A percentile compares a stretch with the other conserved stretches of the same genome.
Conservation (phyloP, 352 stramenopile species). For the Phytophthora sp. region DNA sequence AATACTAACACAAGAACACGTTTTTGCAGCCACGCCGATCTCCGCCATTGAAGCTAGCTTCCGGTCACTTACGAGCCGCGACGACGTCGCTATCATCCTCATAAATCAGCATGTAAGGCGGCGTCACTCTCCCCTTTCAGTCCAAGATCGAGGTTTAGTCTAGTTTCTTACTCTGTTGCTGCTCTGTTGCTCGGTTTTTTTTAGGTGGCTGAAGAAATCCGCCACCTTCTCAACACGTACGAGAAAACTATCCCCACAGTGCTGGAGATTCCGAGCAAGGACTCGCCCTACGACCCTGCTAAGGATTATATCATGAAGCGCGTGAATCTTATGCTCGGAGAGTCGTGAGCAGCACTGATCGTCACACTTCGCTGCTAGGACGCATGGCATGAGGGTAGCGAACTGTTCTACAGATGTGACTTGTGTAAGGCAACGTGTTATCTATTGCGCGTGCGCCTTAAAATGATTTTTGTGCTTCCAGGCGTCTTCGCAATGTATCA, state of each 20-base stretch:
- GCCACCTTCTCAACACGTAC: constrained; percentile 98
- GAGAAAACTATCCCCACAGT: constrained; percentile 98
- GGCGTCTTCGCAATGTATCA: background rate
- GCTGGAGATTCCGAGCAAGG: constrained; percentile 98
- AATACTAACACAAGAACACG: background rate
- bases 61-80: constrained; percentile 90
- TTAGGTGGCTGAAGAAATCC: constrained; percentile 97
- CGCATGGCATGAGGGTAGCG: constrained; percentile 12
- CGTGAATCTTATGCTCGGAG: constrained; percentile 93
- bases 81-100: constrained; percentile 98
- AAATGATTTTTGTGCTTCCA: constrained; percentile 23
- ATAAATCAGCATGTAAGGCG: constrained; percentile 97
- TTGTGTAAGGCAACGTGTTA: constrained; percentile 25
- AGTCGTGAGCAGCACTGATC: constrained; percentile 38
- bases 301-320: constrained; percentile 99
- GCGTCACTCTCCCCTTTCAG: too few relatives aligned
- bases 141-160: too few relatives aligned
- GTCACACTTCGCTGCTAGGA: background rate
- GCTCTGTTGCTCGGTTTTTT: background rate
- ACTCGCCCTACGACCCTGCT: constrained; percentile 95
- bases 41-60: constrained; percentile 94
- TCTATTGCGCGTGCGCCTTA: constrained; percentile 21
- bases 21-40: constrained; percentile 79
- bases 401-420: constrained; percentile 15
- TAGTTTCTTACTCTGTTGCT: constrained; percentile 4